phyloP scores from a whole-genome alignment of 129 eudicot genomes.

The Escallonia rubra region DNA sequence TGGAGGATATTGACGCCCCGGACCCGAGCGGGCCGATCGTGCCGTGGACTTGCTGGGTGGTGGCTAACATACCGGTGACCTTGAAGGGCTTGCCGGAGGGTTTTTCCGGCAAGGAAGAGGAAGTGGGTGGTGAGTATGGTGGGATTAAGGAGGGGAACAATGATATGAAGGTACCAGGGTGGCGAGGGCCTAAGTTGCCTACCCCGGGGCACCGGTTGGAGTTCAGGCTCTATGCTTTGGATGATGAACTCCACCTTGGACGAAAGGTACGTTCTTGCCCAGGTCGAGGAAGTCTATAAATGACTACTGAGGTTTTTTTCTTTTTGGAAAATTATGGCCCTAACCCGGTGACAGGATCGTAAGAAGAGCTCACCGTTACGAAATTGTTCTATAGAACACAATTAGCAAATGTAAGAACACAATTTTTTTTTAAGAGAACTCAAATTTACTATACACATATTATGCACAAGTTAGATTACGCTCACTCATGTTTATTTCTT shows the following conservation, averaged over 20 bases:
- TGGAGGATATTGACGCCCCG: conserved; percentile 73
- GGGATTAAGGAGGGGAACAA: conserved; percentile 66
- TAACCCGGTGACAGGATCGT: too few relatives aligned
- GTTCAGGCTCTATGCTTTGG: conserved; percentile 81
- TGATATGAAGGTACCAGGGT: conserved; percentile 68
- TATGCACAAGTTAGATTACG: too few relatives aligned
- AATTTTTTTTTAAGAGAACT: too few relatives aligned
- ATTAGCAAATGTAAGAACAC: too few relatives aligned
- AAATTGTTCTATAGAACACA: too few relatives aligned
- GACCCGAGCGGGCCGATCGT: conserved; percentile 56
- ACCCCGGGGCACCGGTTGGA: conserved; percentile 67
- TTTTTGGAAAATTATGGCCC: too few relatives aligned
- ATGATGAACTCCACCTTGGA: conserved; percentile 62
- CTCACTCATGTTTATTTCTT: too few relatives aligned
- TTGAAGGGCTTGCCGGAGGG: conserved; percentile 84
- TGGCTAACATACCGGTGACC: conserved; percentile 59
- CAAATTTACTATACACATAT: too few relatives aligned
- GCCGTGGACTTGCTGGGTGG: conserved; percentile 80
- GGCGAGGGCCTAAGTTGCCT: conserved; percentile 60
- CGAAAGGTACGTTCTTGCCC: conserved; percentile 37
- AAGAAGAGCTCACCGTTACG: too few relatives aligned
- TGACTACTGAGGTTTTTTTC: too few relatives aligned
- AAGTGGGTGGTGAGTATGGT: conserved; percentile 43
- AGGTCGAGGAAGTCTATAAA: too few relatives aligned
- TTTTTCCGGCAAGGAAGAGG: conserved; percentile 58